These are phyloP conservation scores for Fusarium nygamai DNA, from an alignment of 2,329 filamentous ascomycete genomes.

Conservation along the genomic window DNA sequence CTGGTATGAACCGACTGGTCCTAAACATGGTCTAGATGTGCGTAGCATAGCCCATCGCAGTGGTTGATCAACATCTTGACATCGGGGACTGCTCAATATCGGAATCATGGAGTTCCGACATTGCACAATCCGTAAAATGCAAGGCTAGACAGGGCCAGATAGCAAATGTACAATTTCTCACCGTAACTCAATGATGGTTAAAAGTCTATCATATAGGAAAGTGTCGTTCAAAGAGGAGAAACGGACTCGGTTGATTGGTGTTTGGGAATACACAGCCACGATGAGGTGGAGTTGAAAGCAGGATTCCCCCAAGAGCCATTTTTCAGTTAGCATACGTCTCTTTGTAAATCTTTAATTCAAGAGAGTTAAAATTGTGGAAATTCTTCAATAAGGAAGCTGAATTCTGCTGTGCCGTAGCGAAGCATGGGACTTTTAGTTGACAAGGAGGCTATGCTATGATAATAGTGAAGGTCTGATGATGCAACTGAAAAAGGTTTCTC, in stretches of 20 bases:
- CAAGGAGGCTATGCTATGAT: slow-evolving; percentile 13
- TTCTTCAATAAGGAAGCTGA: slow-evolving; percentile 11
- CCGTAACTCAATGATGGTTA: not conserved
- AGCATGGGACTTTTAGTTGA: slow-evolving; percentile 14
- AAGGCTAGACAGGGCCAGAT: not conserved
- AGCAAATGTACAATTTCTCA: not conserved
- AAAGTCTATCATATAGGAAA: not conserved
- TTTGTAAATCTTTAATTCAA: not conserved
- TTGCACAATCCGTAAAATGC: not conserved
- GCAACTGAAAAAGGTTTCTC: not conserved
- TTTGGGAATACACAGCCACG: slow-evolving; percentile 29
- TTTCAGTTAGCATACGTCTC: not conserved
- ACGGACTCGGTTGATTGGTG: slow-evolving; percentile 5
- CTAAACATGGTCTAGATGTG: not conserved
- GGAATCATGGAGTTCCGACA: not conserved
- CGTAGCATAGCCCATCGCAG: not conserved
- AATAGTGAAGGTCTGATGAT: not conserved
- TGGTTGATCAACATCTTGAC: not conserved
- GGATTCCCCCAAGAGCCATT: not conserved
- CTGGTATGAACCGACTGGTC: not conserved
- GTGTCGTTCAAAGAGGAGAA: not conserved
- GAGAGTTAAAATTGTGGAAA: not conserved
- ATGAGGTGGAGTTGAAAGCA: slow-evolving; percentile 19
- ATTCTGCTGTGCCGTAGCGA: slow-evolving; percentile 15
- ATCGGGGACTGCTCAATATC: not conserved